Evolutionary conservation across 2,329 filamentous ascomycete genomes (phyloP), one percentile per base, ranked within the genome.

Genomic region (Fusarium paranaense): DNA sequence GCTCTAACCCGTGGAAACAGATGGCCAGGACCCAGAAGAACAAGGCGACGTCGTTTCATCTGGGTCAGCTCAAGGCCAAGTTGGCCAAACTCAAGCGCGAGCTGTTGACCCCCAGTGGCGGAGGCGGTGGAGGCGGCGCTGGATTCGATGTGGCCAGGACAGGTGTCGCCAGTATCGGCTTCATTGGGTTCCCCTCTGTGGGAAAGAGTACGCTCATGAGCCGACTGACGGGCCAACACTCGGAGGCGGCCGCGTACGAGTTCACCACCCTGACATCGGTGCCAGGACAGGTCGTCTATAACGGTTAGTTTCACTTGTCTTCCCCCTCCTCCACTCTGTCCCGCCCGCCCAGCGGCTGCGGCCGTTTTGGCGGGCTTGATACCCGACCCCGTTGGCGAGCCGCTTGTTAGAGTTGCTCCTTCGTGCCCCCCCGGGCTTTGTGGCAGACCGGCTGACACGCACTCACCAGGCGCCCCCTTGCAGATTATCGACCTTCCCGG

Each of bases 131-230:
- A 73, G 94, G 94, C 82, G 77, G 77, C 59, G 87, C 93, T 70
- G 97, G 97, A 67, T 99, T 99, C 88, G 97, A 99, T 87, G 97
- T 99, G 75, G 97, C 97, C 71, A 93, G 97, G 83, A 99, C 97
- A 61, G 97, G 97, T 88, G 97, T 98, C 74, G 97, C 97, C 75
- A 97, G 94, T 87, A 92, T 99, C 80, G 96, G 96, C 50, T 98
- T 98, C 85, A 98, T 98, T 81, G 97, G 97, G 35, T 99, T 99
- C 81, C 97, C 97, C 2, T 99, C 97, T 1, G 97, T 99, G 72
- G 97, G 97, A 71, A 99, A 99, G 87, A 98, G 95, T 89, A 99
- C 97, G 60, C 88, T 99, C 79, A 98, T 99, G 95, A 98, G 92
- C 82, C 91, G 88, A 80, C 86, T 99, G 82, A 99, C 97, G 50